Evolutionary conservation across 805 yeast species (phyloP).

Genomic region (Zygoascus flipseniorum): DNA sequence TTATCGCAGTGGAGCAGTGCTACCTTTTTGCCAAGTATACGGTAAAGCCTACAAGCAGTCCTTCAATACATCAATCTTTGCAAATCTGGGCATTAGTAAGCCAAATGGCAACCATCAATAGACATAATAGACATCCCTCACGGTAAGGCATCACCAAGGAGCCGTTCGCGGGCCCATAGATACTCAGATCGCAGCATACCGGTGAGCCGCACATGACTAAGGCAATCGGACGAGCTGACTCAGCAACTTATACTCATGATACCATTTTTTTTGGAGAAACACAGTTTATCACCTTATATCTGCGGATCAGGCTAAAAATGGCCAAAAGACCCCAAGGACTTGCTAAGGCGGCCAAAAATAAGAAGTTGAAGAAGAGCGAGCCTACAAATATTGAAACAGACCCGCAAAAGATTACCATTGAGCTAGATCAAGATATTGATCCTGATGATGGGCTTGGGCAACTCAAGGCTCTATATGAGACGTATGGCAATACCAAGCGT

Average conservation of each 20-base stretch:
- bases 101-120: too few species aligned
- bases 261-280: neutral
- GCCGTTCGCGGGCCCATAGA: too few species aligned
- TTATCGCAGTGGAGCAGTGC: too few species aligned
- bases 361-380: slow-evolving; percentile 30
- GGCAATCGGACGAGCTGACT: too few species aligned
- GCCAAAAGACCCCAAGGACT: slow-evolving; percentile 61
- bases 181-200: too few species aligned
- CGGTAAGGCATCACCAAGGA: too few species aligned
- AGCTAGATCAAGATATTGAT: slow-evolving; percentile 59
- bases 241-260: neutral
- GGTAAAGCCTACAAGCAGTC: too few species aligned
- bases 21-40: too few species aligned
- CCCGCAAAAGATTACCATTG: slow-evolving; percentile 41
- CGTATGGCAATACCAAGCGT: slow-evolving; percentile 33
- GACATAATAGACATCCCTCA: too few species aligned
- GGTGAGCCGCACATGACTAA: too few species aligned
- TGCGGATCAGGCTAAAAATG: slow-evolving; percentile 27
- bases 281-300: neutral
- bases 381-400: neutral
- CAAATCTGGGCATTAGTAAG: too few species aligned
- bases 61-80: too few species aligned
- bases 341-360: slow-evolving; percentile 49
- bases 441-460: slow-evolving; percentile 76
- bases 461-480: slow-evolving; percentile 61